Evolutionary conservation across 441 rosid genomes (phyloP).

Genomic region (Viola pubescens): DNA sequence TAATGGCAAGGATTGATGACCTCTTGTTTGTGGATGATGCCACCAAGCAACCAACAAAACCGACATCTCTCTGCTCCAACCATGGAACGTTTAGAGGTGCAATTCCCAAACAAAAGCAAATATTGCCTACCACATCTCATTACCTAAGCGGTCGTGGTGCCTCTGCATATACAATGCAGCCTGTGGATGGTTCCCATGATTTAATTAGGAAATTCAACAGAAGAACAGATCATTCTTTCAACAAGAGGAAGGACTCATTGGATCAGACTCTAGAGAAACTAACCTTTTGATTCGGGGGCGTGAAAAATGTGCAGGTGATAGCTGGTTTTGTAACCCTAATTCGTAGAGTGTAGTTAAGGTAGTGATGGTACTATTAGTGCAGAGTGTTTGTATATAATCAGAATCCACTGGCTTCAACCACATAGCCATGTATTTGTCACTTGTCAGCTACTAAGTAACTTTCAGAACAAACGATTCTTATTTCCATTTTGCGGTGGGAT

Average conservation of each 20-base stretch:
- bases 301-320: background rate
- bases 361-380: too few species aligned
- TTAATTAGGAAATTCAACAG: slow-evolving; percentile 5
- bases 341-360: background rate
- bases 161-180: slow-evolving; percentile 21
- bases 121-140: slow-evolving; percentile 15
- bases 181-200: slow-evolving; percentile 14
- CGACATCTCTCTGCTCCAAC: slow-evolving; percentile 16
- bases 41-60: slow-evolving; percentile 41
- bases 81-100: slow-evolving; percentile 9
- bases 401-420: too few species aligned
- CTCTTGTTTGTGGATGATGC: slow-evolving; percentile 85
- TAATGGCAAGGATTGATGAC: slow-evolving; percentile 76
- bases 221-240: background rate
- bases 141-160: slow-evolving; percentile 20
- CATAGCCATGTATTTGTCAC: too few species aligned
- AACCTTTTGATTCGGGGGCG: slow-evolving; percentile 18
- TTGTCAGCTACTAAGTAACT: too few species aligned
- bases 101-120: slow-evolving; percentile 15
- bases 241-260: slow-evolving; percentile 16
- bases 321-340: background rate
- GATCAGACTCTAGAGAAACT: slow-evolving; percentile 26
- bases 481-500: too few species aligned
- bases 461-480: too few species aligned
- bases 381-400: too few species aligned